Evolutionary conservation across 1,284 basidiomycete species (phyloP), one percentile per base, ranked within the genome.

Genomic region (Rhodotorula sp.): DNA sequence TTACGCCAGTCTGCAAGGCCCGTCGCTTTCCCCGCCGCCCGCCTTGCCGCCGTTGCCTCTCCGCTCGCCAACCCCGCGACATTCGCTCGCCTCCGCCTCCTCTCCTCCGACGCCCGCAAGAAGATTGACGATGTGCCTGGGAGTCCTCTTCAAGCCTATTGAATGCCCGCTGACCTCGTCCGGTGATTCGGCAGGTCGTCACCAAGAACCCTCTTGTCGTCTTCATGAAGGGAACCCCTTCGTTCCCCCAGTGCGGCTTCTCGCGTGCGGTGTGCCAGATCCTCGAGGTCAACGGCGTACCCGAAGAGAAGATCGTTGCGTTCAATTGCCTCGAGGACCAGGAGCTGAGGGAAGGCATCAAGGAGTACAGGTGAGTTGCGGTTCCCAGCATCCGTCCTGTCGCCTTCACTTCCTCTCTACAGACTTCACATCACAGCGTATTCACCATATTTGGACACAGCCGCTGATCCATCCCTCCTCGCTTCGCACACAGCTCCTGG

Each of bases 201-300:
- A 82, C 85, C 16, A 80, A 84, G 3, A 87, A 86, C 70, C 91
- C 91, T 0, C 84, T 95, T 8, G 93, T 96, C 24, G 83, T 96
- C 18, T 96, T 96, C 83, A 95, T 96, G 92, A 96, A 96, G 81
- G 92, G 89, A 47, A 88, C 86, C 0, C 88, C 88, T 2, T 83
- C 86, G n/a, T 75, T 81, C 55, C 89, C 88, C 18, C 86, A 88
- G 78, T 90, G 88, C 77, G 89, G 96, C 28, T 99, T 98, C 85
- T 95, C 92, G 30, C 85, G 95, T 59, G 95, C 94, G 1, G 93
- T 91, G 2, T 85, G 92, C 57, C 94, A 98, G 80, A 87, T 97
- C 65, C 85, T 98, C 66, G 90, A 92, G 70, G 84, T 97, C 47
- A 91, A 97, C 70, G 89, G 88, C 48, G 92, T 98, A 1, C 86